Evolutionary conservation across 495 filamentous ascomycete species (phyloP).

Genomic region (Pseudoneurospora amorphoporcata): DNA sequence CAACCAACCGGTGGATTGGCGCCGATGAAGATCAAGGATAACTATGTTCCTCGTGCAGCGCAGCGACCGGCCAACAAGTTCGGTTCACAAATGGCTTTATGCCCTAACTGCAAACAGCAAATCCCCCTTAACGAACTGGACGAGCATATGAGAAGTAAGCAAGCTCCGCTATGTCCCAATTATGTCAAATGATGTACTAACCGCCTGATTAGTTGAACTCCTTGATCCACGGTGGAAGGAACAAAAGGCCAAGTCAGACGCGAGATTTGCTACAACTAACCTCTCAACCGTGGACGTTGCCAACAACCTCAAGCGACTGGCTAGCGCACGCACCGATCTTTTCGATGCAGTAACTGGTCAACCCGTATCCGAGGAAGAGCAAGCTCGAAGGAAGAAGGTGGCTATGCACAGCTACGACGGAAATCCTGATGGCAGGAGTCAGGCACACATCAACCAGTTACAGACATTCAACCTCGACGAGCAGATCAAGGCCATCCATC

Average conservation of each 20-base stretch:
- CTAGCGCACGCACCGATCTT: conserved; percentile 84
- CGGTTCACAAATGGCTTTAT: conserved; percentile 60
- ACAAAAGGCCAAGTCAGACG: conserved; percentile 78
- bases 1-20: conserved; percentile 37
- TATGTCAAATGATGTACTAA: conserved; percentile 3
- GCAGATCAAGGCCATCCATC: conserved; percentile 58
- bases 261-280: conserved; percentile 77
- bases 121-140: conserved; percentile 81
- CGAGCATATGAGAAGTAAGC: conserved; percentile 80
- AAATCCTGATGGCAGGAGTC: conserved; percentile 47
- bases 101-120: conserved; percentile 88
- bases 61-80: conserved; percentile 54
- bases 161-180: background rate
- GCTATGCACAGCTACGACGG: conserved; percentile 56
- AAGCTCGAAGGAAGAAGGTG: conserved; percentile 62
- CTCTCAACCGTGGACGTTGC: conserved; percentile 79
- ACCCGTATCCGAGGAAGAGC: conserved; percentile 61
- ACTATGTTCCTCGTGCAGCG: conserved; percentile 81
- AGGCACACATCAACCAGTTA: conserved; percentile 40
- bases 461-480: conserved; percentile 53
- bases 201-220: conserved; percentile 45
- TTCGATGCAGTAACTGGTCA: conserved; percentile 69
- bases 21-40: conserved; percentile 87
- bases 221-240: conserved; percentile 95
- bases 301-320: conserved; percentile 91